Base-by-base conservation (phyloP, 148 eudicot genomes). In the Fagopyrum homotropicum region DNA sequence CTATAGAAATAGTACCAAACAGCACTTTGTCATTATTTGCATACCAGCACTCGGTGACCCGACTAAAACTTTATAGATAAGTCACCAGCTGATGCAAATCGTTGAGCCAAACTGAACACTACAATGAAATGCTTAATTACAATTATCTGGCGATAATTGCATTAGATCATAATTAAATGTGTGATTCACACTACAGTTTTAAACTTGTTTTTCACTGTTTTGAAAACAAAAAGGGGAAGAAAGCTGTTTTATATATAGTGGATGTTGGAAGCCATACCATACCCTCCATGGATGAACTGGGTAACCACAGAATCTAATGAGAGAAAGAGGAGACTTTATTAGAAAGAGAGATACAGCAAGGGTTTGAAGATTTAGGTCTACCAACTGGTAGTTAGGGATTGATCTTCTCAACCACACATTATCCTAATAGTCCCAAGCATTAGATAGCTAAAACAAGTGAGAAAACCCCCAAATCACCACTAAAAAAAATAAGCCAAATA, bases 321-420 rank as follows among this genome's bases (percentile, higher is more conserved):
- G 26, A 57, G 9, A 22, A 57, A 52, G 57, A 52, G 57, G 57
- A 52, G n/a, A 8, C 57, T 52, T 52, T 52, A 52, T 14, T 17
- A 52, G 12, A 15, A 52, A 68, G 72, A 29, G 22, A 77, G 80
- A 35, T 35, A 35, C 40, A 35, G 3, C 46, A 22, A 45, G 14
- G 29, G 57, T 52, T 52, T 52, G 57, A 52, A 44, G 49, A 12
- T 70, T 70, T 70, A 40, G 73, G 73, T 70, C 47, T 70, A 70
- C 73, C 73, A 45, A 70, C 73, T 70, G 73, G 73, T 70, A 70
- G 73, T 70, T 70, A 44, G 14, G 47, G 73, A 70, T 70, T 70
- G 45, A 70, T 49, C 47, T 70, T 29, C 73, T 70, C 49, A 70
- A 70, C 47, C 73, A 30, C 44, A 44, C 46, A 70, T 70, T 40